phyloP scores from a whole-genome alignment of 805 yeast species.

The Saturnispora zaruensis region DNA sequence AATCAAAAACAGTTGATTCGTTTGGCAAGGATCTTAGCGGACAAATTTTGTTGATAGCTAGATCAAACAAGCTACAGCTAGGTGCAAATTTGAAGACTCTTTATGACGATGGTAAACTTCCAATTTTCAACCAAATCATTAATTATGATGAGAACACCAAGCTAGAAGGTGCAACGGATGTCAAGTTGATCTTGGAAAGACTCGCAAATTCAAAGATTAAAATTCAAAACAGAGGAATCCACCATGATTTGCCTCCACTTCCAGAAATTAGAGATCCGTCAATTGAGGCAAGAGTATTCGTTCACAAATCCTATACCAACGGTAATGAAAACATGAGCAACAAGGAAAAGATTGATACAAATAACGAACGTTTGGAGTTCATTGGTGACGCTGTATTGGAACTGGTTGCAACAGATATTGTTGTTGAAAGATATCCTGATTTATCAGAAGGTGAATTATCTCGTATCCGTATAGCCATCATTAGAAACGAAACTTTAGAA shows the following conservation, averaged over 20 bases:
- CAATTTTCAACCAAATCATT: constrained; percentile 46
- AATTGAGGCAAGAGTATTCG: constrained; percentile 63
- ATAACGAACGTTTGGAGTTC: constrained; percentile 85
- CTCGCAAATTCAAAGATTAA: constrained; percentile 10
- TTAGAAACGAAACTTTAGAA: constrained; percentile 63
- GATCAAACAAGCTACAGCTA: constrained; percentile 46
- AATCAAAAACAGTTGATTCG: constrained; percentile 4
- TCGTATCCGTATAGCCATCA: constrained; percentile 55
- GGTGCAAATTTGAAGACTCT: constrained; percentile 53
- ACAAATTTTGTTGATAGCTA: constrained; percentile 40
- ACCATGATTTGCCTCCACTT: constrained; percentile 40
- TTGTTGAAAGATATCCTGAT: constrained; percentile 57
- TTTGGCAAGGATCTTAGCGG: constrained; percentile 24
- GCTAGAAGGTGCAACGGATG: constrained; percentile 16
- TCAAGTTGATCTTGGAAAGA: constrained; percentile 11
- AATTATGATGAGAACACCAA: constrained; percentile 30
- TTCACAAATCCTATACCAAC: constrained; percentile 67
- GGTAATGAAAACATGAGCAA: constrained; percentile 48
- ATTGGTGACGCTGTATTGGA: constrained; percentile 83
- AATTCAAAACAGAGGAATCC: constrained; percentile 12
- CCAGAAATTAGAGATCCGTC: constrained; percentile 57
- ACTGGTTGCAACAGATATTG: constrained; percentile 57
- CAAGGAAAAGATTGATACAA: constrained; percentile 49
- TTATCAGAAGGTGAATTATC: constrained; percentile 79
- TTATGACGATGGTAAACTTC: constrained; percentile 39